These are phyloP conservation scores for Pseudogymnoascus sp. DNA, from an alignment of 2,329 filamentous ascomycete species.

Conservation along the genomic window DNA sequence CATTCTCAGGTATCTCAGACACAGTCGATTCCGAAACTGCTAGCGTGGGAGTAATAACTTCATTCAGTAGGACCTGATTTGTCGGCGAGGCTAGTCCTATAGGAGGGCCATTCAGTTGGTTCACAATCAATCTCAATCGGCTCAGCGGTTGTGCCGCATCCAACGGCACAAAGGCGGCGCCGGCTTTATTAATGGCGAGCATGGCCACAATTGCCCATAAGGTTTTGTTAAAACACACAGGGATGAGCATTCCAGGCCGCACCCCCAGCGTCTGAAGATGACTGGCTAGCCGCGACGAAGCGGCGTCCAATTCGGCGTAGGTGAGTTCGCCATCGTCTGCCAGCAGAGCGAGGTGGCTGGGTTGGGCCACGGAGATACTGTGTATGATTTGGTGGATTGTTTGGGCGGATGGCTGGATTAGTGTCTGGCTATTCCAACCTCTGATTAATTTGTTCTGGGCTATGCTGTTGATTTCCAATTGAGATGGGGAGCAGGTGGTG, in stretches of 20 bases:
- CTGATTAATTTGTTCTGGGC: not conserved
- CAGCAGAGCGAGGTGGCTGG: not conserved
- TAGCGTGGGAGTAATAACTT: not conserved
- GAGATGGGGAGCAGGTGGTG: not conserved
- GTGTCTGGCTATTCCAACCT: not conserved
- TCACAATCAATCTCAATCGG: constrained; percentile 16
- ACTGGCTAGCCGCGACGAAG: constrained; percentile 14
- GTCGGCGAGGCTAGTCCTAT: not conserved
- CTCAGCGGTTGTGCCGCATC: constrained; percentile 23
- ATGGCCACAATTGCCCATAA: constrained; percentile 19
- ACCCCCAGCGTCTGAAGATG: constrained; percentile 13
- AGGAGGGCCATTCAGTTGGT: not conserved
- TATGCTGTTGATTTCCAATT: not conserved
- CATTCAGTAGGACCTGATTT: not conserved
- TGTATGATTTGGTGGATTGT: not conserved
- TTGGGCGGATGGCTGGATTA: not conserved
- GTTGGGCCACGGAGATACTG: not conserved
- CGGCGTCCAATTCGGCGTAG: constrained; percentile 16
- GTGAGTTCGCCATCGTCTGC: constrained; percentile 16
- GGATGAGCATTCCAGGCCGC: constrained; percentile 14
- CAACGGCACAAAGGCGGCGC: constrained; percentile 23
- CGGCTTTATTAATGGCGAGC: constrained; percentile 21
- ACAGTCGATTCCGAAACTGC: not conserved
- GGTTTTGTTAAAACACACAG: constrained; percentile 22
- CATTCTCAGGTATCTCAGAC: not conserved